A percentile compares a stretch with the other conserved stretches of the same genome.
Evolutionary conservation across 257 asterid species (phyloP).

Genomic region (Penstemon newberryi): DNA sequence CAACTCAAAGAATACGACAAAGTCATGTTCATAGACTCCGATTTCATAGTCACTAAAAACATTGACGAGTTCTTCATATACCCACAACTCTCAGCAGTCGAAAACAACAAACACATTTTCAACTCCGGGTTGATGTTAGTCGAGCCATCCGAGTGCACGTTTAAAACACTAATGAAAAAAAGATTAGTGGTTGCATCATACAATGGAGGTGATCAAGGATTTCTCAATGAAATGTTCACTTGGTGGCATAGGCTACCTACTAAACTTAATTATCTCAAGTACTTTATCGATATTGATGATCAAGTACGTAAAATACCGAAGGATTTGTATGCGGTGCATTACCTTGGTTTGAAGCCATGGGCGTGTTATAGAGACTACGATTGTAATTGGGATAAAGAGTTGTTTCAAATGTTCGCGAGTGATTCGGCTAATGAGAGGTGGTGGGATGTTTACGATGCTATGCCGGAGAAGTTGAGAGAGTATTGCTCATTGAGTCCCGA

Average conservation of each 20-base stretch:
- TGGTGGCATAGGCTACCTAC: conserved; percentile 84
- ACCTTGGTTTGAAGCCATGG: conserved; percentile 85
- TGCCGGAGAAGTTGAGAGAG: conserved; percentile 45
- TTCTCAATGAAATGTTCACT: conserved; percentile 62
- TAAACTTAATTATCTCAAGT: conserved; percentile 47
- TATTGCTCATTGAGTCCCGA: conserved; percentile 46
- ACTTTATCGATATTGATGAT: conserved; percentile 23
- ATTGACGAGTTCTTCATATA: conserved; percentile 51
- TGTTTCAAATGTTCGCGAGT: conserved; percentile 47
- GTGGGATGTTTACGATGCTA: conserved; percentile 57
- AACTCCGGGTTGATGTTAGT: conserved; percentile 75
- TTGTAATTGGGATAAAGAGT: conserved; percentile 65
- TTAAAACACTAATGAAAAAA: conserved; percentile 49
- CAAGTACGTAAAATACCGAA: conserved; percentile 15
- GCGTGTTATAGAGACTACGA: conserved; percentile 66
- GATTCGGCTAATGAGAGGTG: conserved; percentile 59
- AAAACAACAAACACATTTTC: conserved; percentile 45
- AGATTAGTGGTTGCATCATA: conserved; percentile 48
- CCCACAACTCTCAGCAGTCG: conserved; percentile 57
- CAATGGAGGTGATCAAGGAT: conserved; percentile 83
- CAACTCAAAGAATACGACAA: conserved; percentile 61
- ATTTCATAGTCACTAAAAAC: conserved; percentile 48
- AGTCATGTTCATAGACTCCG: conserved; percentile 73
- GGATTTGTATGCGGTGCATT: conserved; percentile 48
- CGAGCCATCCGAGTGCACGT: conserved; percentile 70